Percentiles rank a stretch among this genome's conserved stretches.
Conservation (phyloP, 2,329 filamentous ascomycete genomes). For the Penicillium sp. region DNA sequence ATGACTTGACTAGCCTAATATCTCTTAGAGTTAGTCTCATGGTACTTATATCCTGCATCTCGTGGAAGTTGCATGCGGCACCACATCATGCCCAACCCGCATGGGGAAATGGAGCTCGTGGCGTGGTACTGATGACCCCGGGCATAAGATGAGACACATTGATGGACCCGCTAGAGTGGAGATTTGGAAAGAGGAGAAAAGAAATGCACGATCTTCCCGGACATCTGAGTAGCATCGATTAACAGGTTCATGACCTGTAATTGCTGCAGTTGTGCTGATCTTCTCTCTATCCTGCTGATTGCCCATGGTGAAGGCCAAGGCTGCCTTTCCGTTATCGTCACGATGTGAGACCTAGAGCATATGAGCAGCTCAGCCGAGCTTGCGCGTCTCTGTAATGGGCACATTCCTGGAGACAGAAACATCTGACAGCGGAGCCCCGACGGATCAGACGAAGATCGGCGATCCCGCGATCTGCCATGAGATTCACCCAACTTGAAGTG, state of each 20-base stretch:
- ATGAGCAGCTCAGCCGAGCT: neutral
- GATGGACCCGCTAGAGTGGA: slow-evolving; percentile 1
- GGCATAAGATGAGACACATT: neutral
- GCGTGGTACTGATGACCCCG: neutral
- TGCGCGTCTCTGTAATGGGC: slow-evolving; percentile 8
- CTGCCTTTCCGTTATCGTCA: slow-evolving; percentile 5
- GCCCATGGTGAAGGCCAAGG: neutral
- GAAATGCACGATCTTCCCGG: neutral
- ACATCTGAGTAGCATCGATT: neutral
- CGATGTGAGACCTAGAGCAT: neutral
- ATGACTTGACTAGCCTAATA: neutral
- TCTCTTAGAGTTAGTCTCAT: neutral
- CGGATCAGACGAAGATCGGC: slow-evolving; percentile 18
- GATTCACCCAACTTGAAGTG: neutral
- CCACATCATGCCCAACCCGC: slow-evolving; percentile 6
- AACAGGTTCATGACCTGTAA: neutral
- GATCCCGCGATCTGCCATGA: slow-evolving; percentile 5
- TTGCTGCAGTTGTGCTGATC: slow-evolving; percentile 6
- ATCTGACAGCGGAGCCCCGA: slow-evolving; percentile 13
- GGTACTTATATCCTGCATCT: slow-evolving; percentile 11
- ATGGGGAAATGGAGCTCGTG: slow-evolving; percentile 18
- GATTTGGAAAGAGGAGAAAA: neutral
- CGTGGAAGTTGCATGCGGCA: slow-evolving; percentile 15
- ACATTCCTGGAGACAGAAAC: slow-evolving; percentile 15
- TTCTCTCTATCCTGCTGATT: slow-evolving; percentile 1